A percentile compares a stretch with the other conserved stretches of the same genome.
Evolutionary conservation across 2,329 filamentous ascomycete species (phyloP).

Genomic region (Juglanconis oblonga): DNA sequence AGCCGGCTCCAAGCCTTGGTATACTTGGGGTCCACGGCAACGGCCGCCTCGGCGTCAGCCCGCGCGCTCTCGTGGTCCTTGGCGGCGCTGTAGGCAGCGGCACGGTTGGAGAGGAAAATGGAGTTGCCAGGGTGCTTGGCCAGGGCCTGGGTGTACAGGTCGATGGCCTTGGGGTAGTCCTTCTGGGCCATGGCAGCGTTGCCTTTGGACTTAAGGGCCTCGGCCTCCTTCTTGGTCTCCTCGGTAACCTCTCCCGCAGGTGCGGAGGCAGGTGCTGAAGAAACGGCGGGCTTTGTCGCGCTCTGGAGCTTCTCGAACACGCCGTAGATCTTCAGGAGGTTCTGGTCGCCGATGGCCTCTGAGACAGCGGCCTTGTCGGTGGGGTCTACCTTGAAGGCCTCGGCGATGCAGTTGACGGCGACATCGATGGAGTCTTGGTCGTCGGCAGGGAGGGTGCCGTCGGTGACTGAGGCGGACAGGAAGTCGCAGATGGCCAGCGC

Average conservation of each 20-base stretch:
- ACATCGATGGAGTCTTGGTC: slow-evolving; percentile 94
- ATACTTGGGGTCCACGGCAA: slow-evolving; percentile 84
- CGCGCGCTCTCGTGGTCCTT: slow-evolving; percentile 81
- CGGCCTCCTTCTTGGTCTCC: slow-evolving; percentile 74
- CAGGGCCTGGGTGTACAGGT: slow-evolving; percentile 84
- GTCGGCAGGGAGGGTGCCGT: slow-evolving; percentile 84
- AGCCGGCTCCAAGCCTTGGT: slow-evolving; percentile 96
- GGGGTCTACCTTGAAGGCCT: slow-evolving; percentile 94
- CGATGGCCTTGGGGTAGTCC: slow-evolving; percentile 80
- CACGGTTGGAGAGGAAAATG: slow-evolving; percentile 96
- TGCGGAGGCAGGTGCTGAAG: slow-evolving; percentile 39
- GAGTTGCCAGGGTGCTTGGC: slow-evolving; percentile 79
- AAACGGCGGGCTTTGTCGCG: slow-evolving; percentile 33
- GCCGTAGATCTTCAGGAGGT: slow-evolving; percentile 84
- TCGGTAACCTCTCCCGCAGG: slow-evolving; percentile 38
- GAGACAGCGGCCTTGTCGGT: slow-evolving; percentile 68
- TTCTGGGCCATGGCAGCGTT: slow-evolving; percentile 95
- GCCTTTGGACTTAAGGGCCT: slow-evolving; percentile 83
- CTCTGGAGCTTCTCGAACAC: slow-evolving; percentile 94
- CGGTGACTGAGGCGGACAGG: slow-evolving; percentile 76
- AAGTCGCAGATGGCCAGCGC: slow-evolving; percentile 98
- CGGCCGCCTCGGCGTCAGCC: slow-evolving; percentile 86
- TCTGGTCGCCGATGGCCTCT: slow-evolving; percentile 80
- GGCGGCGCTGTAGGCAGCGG: slow-evolving; percentile 84
- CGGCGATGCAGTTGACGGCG: slow-evolving; percentile 88